Base-by-base conservation (phyloP, 1,284 basidiomycete species). In the Marasmius sp. region DNA sequence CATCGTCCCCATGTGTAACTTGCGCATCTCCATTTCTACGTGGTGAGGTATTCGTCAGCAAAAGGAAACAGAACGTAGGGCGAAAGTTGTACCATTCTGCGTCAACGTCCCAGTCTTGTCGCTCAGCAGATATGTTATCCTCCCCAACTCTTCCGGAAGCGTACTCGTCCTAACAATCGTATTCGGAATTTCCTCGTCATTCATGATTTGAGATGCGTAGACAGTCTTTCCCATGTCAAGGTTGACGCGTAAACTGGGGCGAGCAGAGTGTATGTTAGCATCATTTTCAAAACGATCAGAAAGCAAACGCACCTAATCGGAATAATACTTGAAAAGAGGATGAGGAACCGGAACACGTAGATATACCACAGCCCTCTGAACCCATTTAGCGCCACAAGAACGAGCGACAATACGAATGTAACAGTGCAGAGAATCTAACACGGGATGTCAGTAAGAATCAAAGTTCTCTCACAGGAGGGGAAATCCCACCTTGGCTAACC, bases 211-310 rank as follows among this genome's bases (percentile, higher is more conserved):
- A 52, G 92, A 88, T 0, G 95, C 94, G 70, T 99, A 99, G 48
- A 98, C 93, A 0, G 96, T 98, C 79, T 99, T 99, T 64, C 97
- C 97, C 96, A 99, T 98, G 74, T 99, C 97, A 56, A 99, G 83
- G 70, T 99, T 99, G 64, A 99, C 97, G 33, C 97, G 92, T 58
- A 99, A 80, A 82, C 95, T 98, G 41, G 62, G 7, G 58, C 11
- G 11, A 2, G 1, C 58, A 10, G 18, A 43, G 38, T 43, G 16
- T 22, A 11, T 6, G 14, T 43, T n/a, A 33, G 45, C 20, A 59
- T 41, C 54, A 12, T 10, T 45, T 38, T 14, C 48, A 33, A 10
- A 38, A n/a, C n/a, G n/a, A n/a, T 57, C 55, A 45, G 34, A 55
- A 41, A 27, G 8, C 14, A 18, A 20, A 75, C 89, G 64, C 55